Base-by-base conservation (phyloP, 2,329 filamentous ascomycete genomes). In the Rhynchosporium graminicola region DNA sequence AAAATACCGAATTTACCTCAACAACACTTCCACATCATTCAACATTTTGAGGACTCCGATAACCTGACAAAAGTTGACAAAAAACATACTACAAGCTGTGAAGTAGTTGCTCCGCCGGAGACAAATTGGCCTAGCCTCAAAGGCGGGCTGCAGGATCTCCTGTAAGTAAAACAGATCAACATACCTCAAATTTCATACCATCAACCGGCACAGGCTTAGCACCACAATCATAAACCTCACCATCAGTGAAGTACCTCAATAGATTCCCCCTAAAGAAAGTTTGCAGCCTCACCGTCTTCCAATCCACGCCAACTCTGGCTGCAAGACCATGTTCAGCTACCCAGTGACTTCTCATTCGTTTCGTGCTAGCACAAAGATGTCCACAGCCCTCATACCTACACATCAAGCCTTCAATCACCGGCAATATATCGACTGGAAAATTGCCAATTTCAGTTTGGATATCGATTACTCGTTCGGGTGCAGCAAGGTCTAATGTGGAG, bases 281-380 rank as follows among this genome's bases (percentile, higher is more conserved):
- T 62, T 74, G 72, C 12, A 74, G n/a, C 13, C 40, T 60, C 2
- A 65, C 67, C 5, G 63, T 10, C 12, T 45, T 60, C 72, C 71
- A 73, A 76, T 72, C 67, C 3, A 43, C 6, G n/a, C 29, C 61
- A 9, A 46, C 40, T 6, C 57, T 29, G 0, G 68, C 69, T 4
- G 63, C 57, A 33, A 59, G 31, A 8, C 63, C 63, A 59, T 73
- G 74, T 3, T 57, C 52, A 20, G 69, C 62, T 3, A 66, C 28
- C 72, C 72, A 74, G 57, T 76, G 74, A 29, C 61, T 65, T 57
- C 72, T 73, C 74, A 75, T 76, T 5, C 74, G 68, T 63, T 76
- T 76, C n/a, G 50, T 65, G 0, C 73, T 70, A 1, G 69, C 60
- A 57, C 73, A 74, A 2, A 75, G 66, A 63, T 75, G 69, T 7